Percentiles rank a stretch among this genome's conserved stretches.
These are phyloP conservation scores for Alternaria sp. DNA, from an alignment of 2,329 filamentous ascomycete genomes.

Conservation along the genomic window DNA sequence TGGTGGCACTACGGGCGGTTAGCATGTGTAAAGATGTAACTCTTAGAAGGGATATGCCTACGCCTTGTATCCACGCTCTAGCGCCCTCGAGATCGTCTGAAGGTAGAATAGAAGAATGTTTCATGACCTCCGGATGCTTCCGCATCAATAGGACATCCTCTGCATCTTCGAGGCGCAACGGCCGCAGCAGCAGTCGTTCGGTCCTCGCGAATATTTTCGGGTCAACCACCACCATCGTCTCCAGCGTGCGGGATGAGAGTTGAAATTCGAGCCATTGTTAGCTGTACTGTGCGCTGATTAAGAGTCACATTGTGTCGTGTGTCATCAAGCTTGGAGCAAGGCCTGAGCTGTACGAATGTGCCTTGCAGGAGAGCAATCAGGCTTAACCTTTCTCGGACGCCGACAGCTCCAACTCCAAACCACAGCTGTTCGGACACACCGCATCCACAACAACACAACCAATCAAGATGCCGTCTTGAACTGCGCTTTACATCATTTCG, in stretches of 20 bases:
- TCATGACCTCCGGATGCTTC: slow-evolving; percentile 69
- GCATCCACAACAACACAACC: slow-evolving; percentile 25
- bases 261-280: slow-evolving; percentile 30
- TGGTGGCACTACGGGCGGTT: slow-evolving; percentile 33
- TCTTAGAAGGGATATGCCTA: background rate
- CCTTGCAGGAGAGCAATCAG: slow-evolving; percentile 20
- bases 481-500: slow-evolving; percentile 14
- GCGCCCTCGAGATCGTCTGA: slow-evolving; percentile 57
- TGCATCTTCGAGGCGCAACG: slow-evolving; percentile 61
- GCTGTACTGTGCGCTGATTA: slow-evolving; percentile 7
- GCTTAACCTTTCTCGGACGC: slow-evolving; percentile 36
- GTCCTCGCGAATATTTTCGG: slow-evolving; percentile 53
- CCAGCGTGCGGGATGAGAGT: slow-evolving; percentile 8
- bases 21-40: background rate
- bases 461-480: slow-evolving; percentile 37
- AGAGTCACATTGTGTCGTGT: slow-evolving; percentile 31
- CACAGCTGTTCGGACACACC: slow-evolving; percentile 30
- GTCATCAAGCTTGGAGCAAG: slow-evolving; percentile 26
- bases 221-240: slow-evolving; percentile 48
- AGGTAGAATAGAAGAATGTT: slow-evolving; percentile 63
- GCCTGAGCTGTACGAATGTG: slow-evolving; percentile 16
- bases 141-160: slow-evolving; percentile 63
- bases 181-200: slow-evolving; percentile 64
- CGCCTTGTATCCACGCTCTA: slow-evolving; percentile 52
- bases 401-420: slow-evolving; percentile 31